Evolutionary conservation across 805 yeast genomes (phyloP).

Genomic region (Kluyveromyces lactis): DNA sequence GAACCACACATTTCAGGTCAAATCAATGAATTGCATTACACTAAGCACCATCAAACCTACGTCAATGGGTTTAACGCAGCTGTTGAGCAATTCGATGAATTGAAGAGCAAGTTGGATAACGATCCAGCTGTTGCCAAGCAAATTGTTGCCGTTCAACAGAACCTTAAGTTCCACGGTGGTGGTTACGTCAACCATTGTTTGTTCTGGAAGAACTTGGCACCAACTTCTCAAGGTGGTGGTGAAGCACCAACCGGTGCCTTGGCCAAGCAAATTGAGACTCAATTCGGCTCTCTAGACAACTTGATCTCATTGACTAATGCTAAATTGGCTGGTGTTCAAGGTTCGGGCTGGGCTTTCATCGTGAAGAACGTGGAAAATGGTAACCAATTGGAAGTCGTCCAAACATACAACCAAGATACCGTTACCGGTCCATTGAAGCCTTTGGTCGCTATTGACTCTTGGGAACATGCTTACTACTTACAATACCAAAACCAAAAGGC

Average conservation of each 20-base stretch:
- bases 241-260: slow-evolving; percentile 45
- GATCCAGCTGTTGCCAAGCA: slow-evolving; percentile 38
- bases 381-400: slow-evolving; percentile 61
- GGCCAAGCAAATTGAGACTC: slow-evolving; percentile 46
- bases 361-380: slow-evolving; percentile 73
- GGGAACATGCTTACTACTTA: slow-evolving; percentile 95
- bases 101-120: slow-evolving; percentile 49
- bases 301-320: slow-evolving; percentile 56
- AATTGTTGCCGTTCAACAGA: slow-evolving; percentile 48
- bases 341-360: slow-evolving; percentile 93
- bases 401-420: slow-evolving; percentile 82
- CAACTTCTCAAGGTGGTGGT: slow-evolving; percentile 72
- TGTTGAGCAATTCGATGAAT: slow-evolving; percentile 61
- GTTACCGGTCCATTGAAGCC: slow-evolving; percentile 64
- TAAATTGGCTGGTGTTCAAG: slow-evolving; percentile 80
- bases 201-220: slow-evolving; percentile 85
- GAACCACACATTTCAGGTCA: slow-evolving; percentile 84
- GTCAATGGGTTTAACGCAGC: slow-evolving; percentile 80
- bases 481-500: slow-evolving; percentile 88
- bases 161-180: slow-evolving; percentile 87
- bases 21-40: slow-evolving; percentile 80
- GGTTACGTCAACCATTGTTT: slow-evolving; percentile 80
- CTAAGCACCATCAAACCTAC: slow-evolving; percentile 88
- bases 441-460: slow-evolving; percentile 83
- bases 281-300: slow-evolving; percentile 68